Evolutionary conservation across 202 grass and related monocot genomes (phyloP), one percentile per base, ranked within the genome.

Genomic region (Eragrostis tef): DNA sequence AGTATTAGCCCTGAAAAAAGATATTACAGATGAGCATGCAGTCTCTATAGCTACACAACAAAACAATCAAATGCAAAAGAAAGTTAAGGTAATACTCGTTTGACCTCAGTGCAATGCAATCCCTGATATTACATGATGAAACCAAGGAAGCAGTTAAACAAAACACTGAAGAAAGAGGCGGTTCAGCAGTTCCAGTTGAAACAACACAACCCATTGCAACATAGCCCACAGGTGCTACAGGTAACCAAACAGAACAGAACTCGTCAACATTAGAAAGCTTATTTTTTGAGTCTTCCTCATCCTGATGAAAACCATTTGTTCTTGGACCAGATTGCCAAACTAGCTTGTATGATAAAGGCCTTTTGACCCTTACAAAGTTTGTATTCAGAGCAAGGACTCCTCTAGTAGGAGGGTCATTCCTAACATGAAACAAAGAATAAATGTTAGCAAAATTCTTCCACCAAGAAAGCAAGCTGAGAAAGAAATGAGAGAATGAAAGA

Each of bases 361-460:
- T 93, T 88, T 91, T 98, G 58, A 98, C 95, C 79, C 87, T 98
- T 84, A 91, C 87, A 86, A 90, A 49, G 57, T 91, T 98, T 29
- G 95, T 94, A 61, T 98, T 98, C 77, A 98, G 75, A 88, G 95
- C 92, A 94, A 98, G 62, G 54, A 94, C 95, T 91, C 90, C 92
- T 84, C 89, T 94, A 81, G 88, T 74, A 61, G 95, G 95, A 51
- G 92, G 90, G 21, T 94, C 88, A 83, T 93, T 94, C 92, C 95
- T 98, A 81, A 78, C 42, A 84, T 34, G 56, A 63, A 77, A 85
- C 76, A 68, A 36, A 19, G 11, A 81, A 53, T 58, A 71, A 73
- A 68, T 73, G 19, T 75, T 65, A 90, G 49, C 11, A 46, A 79
- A 79, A 49, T 71, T 4, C 21, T 56, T 90, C 60, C 64, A 64